Evolutionary conservation across 2,329 filamentous ascomycete species (phyloP), one percentile per base, ranked within the genome.

Genomic region (Penicillium sp.): DNA sequence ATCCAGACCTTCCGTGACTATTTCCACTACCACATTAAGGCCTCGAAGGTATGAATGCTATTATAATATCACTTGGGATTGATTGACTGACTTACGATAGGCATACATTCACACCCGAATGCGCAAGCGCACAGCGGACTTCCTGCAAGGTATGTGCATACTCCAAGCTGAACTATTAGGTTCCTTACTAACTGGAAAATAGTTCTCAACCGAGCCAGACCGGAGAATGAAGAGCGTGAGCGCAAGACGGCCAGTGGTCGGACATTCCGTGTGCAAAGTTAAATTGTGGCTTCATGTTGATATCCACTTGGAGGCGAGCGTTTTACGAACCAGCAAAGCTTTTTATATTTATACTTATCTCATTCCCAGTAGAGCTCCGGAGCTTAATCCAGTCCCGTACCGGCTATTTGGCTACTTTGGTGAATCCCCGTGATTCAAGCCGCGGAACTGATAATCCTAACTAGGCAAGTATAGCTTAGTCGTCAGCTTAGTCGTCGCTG

Each of bases 21-120:
- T 78, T 99, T 99, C 83, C 95, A 99, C 78, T 99, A 99, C 77
- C 95, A 99, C 78, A 99, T 99, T 79, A 99, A 99, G 80, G 96
- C 95, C 29, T 97, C 93, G 61, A 99, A 99, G 83, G 86, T 87
- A 75, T 27, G 19, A 14, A 8, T 37, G 27, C 44, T 3, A 13
- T 10, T 14, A n/a, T 35, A n/a, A 14, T 33, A n/a, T 24, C 24
- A 24, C 1, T 48, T 14, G 19, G 29, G n/a, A 52, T 57, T 19
- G n/a, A 29, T 42, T 46, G 16, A 55, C 44, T 55, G 29, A 56
- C 44, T n/a, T 35, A 56, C 54, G 29, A 46, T 63, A 88, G 86
- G 95, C 96, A 52, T 99, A 97, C 72, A 99, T 99, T 65, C 95
- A 99, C 83, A 96, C 93, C 33, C 87, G 96, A 71, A 99, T 99